Conservation (phyloP, 2,329 filamentous ascomycete species). For the Xylariaceae sp. region DNA sequence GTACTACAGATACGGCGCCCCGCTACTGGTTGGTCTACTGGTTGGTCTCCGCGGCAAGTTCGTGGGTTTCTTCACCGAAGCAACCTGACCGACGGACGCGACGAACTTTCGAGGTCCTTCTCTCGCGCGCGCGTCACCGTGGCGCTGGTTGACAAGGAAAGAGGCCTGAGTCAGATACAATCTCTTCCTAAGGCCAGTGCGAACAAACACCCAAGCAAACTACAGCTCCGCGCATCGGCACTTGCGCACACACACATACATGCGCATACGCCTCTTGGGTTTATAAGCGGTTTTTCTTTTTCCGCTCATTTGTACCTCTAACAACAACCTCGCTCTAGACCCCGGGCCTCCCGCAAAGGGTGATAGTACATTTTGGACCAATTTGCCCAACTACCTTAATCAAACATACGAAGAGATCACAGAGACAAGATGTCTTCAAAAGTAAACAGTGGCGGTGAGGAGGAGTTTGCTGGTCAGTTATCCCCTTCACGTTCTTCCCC, state of each 20-base stretch:
- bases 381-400: background rate
- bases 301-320: background rate
- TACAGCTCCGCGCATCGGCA: background rate
- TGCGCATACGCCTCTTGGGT: background rate
- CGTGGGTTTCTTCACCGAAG: no score
- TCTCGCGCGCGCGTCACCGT: background rate
- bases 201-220: background rate
- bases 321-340: background rate
- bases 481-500: background rate
- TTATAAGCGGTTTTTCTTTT: background rate
- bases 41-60: no score
- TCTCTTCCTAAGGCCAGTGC: background rate
- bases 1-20: background rate
- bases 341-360: background rate
- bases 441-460: slow-evolving; percentile 1
- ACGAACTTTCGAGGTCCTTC: slow-evolving; percentile 1
- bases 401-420: background rate
- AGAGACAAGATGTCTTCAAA: slow-evolving; percentile 22
- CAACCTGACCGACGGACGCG: no score
- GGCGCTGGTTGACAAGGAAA: background rate
- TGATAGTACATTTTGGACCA: background rate
- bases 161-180: background rate
- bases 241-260: background rate
- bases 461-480: slow-evolving; percentile 22
- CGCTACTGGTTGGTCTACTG: background rate